phyloP scores from a whole-genome alignment of 305 asterid species.

The Euphrasia arctica region DNA sequence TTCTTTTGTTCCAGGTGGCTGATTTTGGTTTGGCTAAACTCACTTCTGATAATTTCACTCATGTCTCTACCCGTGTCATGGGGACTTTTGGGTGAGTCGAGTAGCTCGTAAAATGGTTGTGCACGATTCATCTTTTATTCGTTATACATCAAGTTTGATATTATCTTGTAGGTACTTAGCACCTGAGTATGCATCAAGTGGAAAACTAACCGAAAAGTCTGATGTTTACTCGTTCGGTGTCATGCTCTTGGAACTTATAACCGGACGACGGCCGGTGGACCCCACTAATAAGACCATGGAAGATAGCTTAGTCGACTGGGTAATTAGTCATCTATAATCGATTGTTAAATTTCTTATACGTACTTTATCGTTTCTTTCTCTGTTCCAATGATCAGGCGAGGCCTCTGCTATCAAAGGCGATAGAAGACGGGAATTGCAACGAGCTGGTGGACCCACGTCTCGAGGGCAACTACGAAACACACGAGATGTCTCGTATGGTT shows the following conservation, averaged over 20 bases:
- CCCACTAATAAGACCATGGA: conserved; percentile 38
- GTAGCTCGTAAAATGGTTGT: not conserved
- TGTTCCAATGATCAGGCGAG: conserved; percentile 37
- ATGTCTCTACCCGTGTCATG: conserved; percentile 54
- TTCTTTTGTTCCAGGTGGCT: conserved; percentile 35
- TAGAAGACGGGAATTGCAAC: conserved; percentile 37
- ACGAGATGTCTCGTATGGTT: conserved; percentile 42
- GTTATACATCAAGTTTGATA: not conserved
- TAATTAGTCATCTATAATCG: conserved; percentile 9
- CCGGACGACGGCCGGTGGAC: conserved; percentile 56
- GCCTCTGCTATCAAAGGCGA: conserved; percentile 42
- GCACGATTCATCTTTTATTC: not conserved
- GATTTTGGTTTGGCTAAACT: conserved; percentile 54
- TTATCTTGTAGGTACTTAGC: conserved; percentile 39
- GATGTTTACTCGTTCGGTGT: conserved; percentile 65
- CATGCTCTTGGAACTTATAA: conserved; percentile 54
- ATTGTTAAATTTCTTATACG: not conserved
- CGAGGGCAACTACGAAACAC: conserved; percentile 34
- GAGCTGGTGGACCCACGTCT: conserved; percentile 48
- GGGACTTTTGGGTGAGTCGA: conserved; percentile 43
- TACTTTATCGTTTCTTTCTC: not conserved
- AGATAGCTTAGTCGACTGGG: conserved; percentile 65
- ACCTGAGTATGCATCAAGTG: conserved; percentile 61
- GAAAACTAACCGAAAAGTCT: conserved; percentile 50
- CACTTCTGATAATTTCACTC: conserved; percentile 41